A percentile compares a stretch with the other conserved stretches of the same genome.
These are phyloP conservation scores for Berberis thunbergii DNA, from an alignment of 164 flowering plant species.

Conservation along the genomic window DNA sequence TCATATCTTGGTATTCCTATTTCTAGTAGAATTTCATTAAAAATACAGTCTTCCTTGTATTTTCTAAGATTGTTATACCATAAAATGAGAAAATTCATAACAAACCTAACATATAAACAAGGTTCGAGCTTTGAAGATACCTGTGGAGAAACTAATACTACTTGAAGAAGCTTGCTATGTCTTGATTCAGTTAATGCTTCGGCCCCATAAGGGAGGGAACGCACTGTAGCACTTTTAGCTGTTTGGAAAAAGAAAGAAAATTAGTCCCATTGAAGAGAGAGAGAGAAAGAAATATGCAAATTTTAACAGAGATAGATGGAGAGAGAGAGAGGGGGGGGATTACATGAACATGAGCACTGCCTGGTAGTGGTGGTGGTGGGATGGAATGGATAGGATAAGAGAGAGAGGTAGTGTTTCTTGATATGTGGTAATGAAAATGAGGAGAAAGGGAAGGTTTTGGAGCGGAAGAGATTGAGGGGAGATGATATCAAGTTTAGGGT, in stretches of 20 bases:
- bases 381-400: no score
- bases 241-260: constrained; percentile 5
- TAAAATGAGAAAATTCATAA: background rate
- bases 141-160: constrained; percentile 83
- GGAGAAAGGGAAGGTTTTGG: constrained; percentile 17
- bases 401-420: background rate
- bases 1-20: no score
- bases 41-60: no score
- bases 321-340: background rate
- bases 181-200: constrained; percentile 20
- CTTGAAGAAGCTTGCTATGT: constrained; percentile 51
- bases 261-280: background rate
- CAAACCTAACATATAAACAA: no score
- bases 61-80: no score
- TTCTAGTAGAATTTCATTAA: no score
- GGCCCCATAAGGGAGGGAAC: constrained; percentile 22
- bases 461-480: constrained; percentile 19
- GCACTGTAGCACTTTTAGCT: constrained; percentile 23
- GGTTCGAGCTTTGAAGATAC: constrained; percentile 15
- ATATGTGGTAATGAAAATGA: constrained; percentile 12
- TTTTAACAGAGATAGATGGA: background rate
- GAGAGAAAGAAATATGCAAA: background rate
- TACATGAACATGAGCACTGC: constrained; percentile 15
- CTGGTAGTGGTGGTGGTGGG: background rate
- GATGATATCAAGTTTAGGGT: constrained; percentile 21